Percentiles rank a stretch among this genome's conserved stretches.
Conservation (phyloP, 2,329 filamentous ascomycete species). For the Fusarium equiseti region DNA sequence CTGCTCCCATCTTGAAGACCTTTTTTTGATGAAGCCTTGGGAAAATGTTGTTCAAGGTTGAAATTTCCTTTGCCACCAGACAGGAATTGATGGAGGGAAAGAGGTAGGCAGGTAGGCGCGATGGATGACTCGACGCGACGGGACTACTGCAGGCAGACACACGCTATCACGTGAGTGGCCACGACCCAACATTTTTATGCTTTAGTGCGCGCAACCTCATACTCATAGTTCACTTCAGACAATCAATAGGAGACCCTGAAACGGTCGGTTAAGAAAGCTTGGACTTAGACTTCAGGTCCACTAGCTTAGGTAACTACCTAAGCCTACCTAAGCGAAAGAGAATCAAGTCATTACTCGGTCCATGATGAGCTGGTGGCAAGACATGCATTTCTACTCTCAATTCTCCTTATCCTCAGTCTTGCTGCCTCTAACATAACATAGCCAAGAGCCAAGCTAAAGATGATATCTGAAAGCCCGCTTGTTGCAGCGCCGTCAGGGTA, state of each 20-base stretch:
- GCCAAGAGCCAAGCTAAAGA: constrained; percentile 1
- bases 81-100: constrained; percentile 12
- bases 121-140: constrained; percentile 38
- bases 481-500: constrained; percentile 30
- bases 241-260: constrained; percentile 17
- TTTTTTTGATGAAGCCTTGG: neutral
- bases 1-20: constrained; percentile 22
- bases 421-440: neutral
- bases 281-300: constrained; percentile 29
- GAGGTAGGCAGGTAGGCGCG: constrained; percentile 29
- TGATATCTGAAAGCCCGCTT: constrained; percentile 25
- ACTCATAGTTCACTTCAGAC: neutral
- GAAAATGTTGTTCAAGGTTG: constrained; percentile 5
- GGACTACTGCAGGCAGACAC: constrained; percentile 42
- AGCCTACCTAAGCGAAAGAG: neutral
- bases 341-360: constrained; percentile 18
- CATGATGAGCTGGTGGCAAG: constrained; percentile 23
- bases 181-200: neutral
- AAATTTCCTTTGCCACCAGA: constrained; percentile 27
- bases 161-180: constrained; percentile 44
- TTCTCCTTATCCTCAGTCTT: neutral
- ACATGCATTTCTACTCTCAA: constrained; percentile 2
- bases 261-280: constrained; percentile 12
- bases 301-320: constrained; percentile 39
- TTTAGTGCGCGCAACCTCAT: neutral